Evolutionary conservation across 2,329 filamentous ascomycete species (phyloP), one percentile per base, ranked within the genome.

Genomic region (Cladosporium sp.): DNA sequence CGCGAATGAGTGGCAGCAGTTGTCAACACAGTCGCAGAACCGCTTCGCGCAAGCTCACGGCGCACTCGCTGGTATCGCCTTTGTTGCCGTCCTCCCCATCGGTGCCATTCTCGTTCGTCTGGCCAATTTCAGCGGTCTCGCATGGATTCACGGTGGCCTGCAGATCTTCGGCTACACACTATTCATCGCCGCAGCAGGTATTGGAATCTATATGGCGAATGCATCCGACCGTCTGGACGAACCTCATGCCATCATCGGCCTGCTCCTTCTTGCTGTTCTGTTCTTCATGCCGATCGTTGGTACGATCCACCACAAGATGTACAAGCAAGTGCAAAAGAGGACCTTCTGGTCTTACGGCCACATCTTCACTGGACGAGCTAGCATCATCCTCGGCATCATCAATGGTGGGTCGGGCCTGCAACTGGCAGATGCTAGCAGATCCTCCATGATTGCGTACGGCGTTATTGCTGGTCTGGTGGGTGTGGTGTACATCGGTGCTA

Each of bases 281-380:
- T 77, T 88, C 14, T 83, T 89, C 69, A 83, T 85, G 68, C 85
- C 85, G 0, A 71, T 81, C 2, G 75, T 85, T 32, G 85, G 85
- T 4, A 70, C 79, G 16, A 64, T 85, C 1, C 85, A 63, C n/a
- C 57, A 61, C 28, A 63, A 39, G 34, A 8, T 64, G 34, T 66
- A 60, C 34, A 51, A 64, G 23, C 21, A 21, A 25, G 30, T 53
- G 21, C 57, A 25, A 11, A 54, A 39, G 46, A 63, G 53, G 18
- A 68, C 63, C 5, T 23, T 51, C n/a, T 60, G 36, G 65, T 59
- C 58, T 16, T 59, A 57, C 13, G 36, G 25, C 1, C 66, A 67
- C 34, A 63, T 65, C 30, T 67, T 61, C 34, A 58, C 54, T 18
- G 64, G 66, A 11, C 23, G 66, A 1, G n/a, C 30, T 16, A 48